phyloP scores from a whole-genome alignment of 192 early-diverging fungal genomes.

The Backusella tuberculispora region DNA sequence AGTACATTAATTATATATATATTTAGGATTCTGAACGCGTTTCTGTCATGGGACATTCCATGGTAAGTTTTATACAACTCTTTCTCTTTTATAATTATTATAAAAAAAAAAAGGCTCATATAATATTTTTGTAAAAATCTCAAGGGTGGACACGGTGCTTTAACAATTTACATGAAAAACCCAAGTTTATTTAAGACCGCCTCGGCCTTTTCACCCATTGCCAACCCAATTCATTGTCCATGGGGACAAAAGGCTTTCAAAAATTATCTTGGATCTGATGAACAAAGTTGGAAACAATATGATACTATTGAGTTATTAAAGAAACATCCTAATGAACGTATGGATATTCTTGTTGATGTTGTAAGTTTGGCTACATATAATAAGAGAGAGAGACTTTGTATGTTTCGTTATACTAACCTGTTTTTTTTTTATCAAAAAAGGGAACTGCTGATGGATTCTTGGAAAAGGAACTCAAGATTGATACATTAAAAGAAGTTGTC shows the following conservation, averaged over 20 bases:
- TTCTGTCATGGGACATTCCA: conserved; percentile 73
- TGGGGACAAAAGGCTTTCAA: conserved; percentile 86
- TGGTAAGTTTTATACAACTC: conserved; percentile 46
- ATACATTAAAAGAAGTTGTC: conserved; percentile 55
- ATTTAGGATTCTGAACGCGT: conserved; percentile 43
- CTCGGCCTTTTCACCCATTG: conserved; percentile 86
- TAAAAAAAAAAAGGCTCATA: not conserved
- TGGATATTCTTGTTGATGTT: conserved; percentile 49
- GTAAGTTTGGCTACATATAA: conserved; percentile 17
- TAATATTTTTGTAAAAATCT: not conserved
- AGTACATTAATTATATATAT: not conserved
- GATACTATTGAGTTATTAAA: conserved; percentile 77
- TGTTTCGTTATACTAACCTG: not conserved
- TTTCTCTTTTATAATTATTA: not conserved
- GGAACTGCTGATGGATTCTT: conserved; percentile 76
- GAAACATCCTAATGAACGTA: conserved; percentile 40
- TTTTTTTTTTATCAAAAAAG: conserved; percentile 39
- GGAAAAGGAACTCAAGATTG: conserved; percentile 65
- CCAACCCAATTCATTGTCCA: conserved; percentile 65
- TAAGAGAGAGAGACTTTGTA: not conserved
- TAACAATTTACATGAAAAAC: conserved; percentile 76
- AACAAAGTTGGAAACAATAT: conserved; percentile 67
- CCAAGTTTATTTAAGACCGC: conserved; percentile 68
- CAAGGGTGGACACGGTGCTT: conserved; percentile 88
- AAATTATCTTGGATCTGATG: conserved; percentile 69